Percentiles rank a stretch among this genome's conserved stretches.
These are phyloP conservation scores for Zygosaccharomyces gambellarensis DNA, from an alignment of 805 yeast species.

Conservation along the genomic window DNA sequence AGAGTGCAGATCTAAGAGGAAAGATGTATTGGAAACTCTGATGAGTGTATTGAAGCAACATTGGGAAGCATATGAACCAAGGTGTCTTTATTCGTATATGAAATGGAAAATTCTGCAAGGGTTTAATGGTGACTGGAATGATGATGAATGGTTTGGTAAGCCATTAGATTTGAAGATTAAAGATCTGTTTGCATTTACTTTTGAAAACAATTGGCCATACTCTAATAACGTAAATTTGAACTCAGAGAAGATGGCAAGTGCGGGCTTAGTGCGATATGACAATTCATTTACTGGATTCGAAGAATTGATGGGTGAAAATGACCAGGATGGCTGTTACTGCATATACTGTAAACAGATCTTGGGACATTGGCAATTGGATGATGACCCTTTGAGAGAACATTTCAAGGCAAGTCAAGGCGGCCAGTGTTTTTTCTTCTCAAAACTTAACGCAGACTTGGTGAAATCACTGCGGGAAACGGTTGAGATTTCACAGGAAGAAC, in stretches of 20 bases:
- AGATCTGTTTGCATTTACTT: conserved; percentile 18
- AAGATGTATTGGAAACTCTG: conserved; percentile 24
- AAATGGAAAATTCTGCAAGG: conserved; percentile 24
- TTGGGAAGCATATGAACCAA: conserved; percentile 8
- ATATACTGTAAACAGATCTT: conserved; percentile 50
- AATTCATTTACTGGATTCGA: conserved; percentile 40
- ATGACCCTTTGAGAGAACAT: conserved; percentile 51
- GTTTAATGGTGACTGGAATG: conserved; percentile 22
- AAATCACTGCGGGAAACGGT: background rate
- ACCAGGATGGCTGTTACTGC: conserved; percentile 50
- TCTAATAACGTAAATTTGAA: conserved; percentile 13
- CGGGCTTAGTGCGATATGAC: conserved; percentile 53
- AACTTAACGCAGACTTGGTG: background rate
- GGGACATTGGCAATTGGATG: conserved; percentile 53
- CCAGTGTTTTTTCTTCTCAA: conserved; percentile 22
- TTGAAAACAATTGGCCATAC: conserved; percentile 28
- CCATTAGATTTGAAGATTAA: conserved; percentile 16
- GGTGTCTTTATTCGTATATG: conserved; percentile 20
- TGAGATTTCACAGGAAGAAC: background rate
- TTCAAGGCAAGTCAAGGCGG: conserved; percentile 21
- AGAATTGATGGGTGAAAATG: conserved; percentile 30
- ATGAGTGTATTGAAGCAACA: conserved; percentile 25
- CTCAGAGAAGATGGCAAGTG: conserved; percentile 41
- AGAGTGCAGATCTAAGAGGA: conserved; percentile 25
- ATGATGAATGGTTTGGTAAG: conserved; percentile 18